phyloP scores from a whole-genome alignment of 1,139 yeast genomes.

The Suhomyces ambrosiae region DNA sequence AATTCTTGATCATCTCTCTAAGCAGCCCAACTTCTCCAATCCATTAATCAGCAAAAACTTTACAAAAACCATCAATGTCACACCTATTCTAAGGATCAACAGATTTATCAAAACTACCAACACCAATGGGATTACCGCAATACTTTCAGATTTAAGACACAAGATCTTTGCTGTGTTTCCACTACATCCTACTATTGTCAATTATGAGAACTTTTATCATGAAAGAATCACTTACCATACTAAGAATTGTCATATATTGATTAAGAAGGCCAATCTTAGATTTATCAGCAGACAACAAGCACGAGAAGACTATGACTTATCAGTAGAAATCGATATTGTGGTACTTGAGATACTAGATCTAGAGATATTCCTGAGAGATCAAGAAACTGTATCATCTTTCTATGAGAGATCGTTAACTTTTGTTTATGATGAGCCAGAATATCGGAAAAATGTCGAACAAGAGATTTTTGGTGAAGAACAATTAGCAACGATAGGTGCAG shows the following conservation, averaged over 20 bases:
- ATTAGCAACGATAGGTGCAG: slow-evolving; percentile 1
- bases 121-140: slow-evolving; percentile 29
- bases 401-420: slow-evolving; percentile 21
- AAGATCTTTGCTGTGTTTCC: slow-evolving; percentile 35
- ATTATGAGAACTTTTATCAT: slow-evolving; percentile 32
- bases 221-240: slow-evolving; percentile 39
- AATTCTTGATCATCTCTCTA: slow-evolving; percentile 4
- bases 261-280: slow-evolving; percentile 30
- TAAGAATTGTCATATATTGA: slow-evolving; percentile 24
- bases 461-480: not conserved
- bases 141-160: slow-evolving; percentile 36
- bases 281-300: slow-evolving; percentile 18
- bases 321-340: slow-evolving; percentile 18
- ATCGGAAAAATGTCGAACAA: not conserved
- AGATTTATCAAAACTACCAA: slow-evolving; percentile 23
- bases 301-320: slow-evolving; percentile 2
- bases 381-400: slow-evolving; percentile 21
- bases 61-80: slow-evolving; percentile 17
- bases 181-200: slow-evolving; percentile 27
- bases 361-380: slow-evolving; percentile 34
- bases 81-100: slow-evolving; percentile 35
- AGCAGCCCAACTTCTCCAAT: slow-evolving; percentile 13
- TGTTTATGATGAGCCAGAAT: slow-evolving; percentile 24
- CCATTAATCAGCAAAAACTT: slow-evolving; percentile 21
- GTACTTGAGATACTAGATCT: slow-evolving; percentile 31